These are phyloP conservation scores for Ambrosiella cleistominuta DNA, from an alignment of 2,329 filamentous ascomycete species.

Conservation along the genomic window DNA sequence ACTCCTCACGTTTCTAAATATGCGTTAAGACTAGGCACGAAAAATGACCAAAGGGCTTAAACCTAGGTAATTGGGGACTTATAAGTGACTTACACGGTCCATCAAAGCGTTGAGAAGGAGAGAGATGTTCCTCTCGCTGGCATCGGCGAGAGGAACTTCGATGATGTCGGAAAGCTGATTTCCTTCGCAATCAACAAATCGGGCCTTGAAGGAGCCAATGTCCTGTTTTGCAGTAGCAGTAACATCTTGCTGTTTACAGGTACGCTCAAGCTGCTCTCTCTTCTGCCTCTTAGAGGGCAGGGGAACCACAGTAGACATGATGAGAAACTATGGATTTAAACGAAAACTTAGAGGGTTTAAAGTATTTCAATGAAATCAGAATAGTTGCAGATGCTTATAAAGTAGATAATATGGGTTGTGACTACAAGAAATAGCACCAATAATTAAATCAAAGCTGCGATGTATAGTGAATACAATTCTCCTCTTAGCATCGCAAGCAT, in stretches of 20 bases:
- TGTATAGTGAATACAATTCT: background rate
- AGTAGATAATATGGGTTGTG: background rate
- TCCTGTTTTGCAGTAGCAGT: constrained; percentile 48
- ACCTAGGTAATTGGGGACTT: no score
- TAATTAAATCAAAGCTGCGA: background rate
- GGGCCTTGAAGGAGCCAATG: constrained; percentile 62
- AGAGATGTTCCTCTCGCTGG: constrained; percentile 76
- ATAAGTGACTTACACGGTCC: constrained; percentile 39
- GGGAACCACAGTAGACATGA: constrained; percentile 67
- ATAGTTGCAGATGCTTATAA: no score
- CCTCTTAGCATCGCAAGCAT: background rate
- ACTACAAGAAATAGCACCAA: background rate
- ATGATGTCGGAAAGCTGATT: constrained; percentile 53
- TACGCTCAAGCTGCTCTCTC: constrained; percentile 53
- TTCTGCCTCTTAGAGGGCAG: constrained; percentile 78
- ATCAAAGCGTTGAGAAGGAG: constrained; percentile 71
- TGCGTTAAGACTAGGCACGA: background rate
- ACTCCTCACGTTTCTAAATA: constrained; percentile 36
- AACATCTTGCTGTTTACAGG: constrained; percentile 60
- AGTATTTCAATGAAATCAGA: no score
- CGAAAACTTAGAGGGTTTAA: background rate
- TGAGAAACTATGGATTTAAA: background rate
- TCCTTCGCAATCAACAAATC: constrained; percentile 70
- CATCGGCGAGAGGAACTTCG: constrained; percentile 65
- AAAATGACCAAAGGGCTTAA: background rate